phyloP scores from a whole-genome alignment of 2,329 filamentous ascomycete species.

The Tricladium varicosporioides region DNA sequence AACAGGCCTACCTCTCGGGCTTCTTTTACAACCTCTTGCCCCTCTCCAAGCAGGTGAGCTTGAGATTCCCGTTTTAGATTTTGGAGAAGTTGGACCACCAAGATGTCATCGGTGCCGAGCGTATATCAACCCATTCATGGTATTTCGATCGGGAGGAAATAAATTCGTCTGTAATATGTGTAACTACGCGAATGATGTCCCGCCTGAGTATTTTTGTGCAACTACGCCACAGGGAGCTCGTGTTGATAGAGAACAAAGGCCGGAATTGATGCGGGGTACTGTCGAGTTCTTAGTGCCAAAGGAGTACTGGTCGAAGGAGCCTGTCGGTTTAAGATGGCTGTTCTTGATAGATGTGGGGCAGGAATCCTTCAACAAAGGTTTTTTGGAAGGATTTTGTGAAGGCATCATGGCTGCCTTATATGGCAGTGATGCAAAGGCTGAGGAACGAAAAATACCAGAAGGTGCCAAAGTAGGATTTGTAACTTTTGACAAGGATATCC shows the following conservation, averaged over 20 bases:
- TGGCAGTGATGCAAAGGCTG: slow-evolving; percentile 55
- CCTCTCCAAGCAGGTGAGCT: slow-evolving; percentile 79
- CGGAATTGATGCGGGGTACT: slow-evolving; percentile 86
- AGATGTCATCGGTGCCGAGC: slow-evolving; percentile 89
- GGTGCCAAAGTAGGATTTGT: slow-evolving; percentile 91
- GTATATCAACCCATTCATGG: slow-evolving; percentile 99
- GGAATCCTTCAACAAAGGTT: slow-evolving; percentile 87
- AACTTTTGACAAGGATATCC: slow-evolving; percentile 93
- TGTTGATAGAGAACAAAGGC: slow-evolving; percentile 82
- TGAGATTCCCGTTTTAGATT: slow-evolving; percentile 88
- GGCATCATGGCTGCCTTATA: slow-evolving; percentile 86
- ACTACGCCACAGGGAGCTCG: slow-evolving; percentile 83
- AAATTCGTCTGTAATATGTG: slow-evolving; percentile 99
- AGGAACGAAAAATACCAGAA: slow-evolving; percentile 61
- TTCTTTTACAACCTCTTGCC: slow-evolving; percentile 86
- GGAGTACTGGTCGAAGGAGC: slow-evolving; percentile 97
- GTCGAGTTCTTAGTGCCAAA: slow-evolving; percentile 97
- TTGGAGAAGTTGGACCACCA: slow-evolving; percentile 86
- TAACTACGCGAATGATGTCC: slow-evolving; percentile 92
- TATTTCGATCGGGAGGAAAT: slow-evolving; percentile 89
- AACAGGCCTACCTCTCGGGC: slow-evolving; percentile 81
- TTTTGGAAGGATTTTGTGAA: slow-evolving; percentile 85
- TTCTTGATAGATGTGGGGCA: slow-evolving; percentile 94
- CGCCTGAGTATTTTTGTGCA: slow-evolving; percentile 88
- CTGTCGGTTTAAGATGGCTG: slow-evolving; percentile 81